Conservation (phyloP, 2,329 filamentous ascomycete genomes). For the Talaromyces amestolkiae region DNA sequence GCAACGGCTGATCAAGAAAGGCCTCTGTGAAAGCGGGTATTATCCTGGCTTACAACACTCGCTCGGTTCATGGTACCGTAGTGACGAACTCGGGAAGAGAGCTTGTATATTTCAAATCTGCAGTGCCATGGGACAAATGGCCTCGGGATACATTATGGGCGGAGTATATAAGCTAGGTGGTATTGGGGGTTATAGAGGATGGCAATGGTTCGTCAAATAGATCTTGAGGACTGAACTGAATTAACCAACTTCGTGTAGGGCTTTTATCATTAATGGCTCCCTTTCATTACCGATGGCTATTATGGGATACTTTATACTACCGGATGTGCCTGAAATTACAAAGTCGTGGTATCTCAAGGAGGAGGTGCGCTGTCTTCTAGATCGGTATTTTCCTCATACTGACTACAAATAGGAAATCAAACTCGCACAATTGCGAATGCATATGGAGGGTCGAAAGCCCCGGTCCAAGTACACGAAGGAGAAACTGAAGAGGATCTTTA, state of each 20-base stretch:
- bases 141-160: constrained; percentile 55
- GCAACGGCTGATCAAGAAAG: background rate
- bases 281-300: constrained; percentile 55
- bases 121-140: constrained; percentile 45
- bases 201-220: constrained; percentile 48
- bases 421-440: constrained; percentile 51
- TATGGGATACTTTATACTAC: constrained; percentile 49
- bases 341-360: constrained; percentile 50
- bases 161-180: constrained; percentile 52
- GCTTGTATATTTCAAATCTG: constrained; percentile 54
- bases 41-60: constrained; percentile 55
- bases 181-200: constrained; percentile 49
- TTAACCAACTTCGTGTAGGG: constrained; percentile 4
- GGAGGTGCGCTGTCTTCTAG: constrained; percentile 27
- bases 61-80: constrained; percentile 53
- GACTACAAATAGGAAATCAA: constrained; percentile 38
- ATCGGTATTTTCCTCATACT: background rate
- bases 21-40: constrained; percentile 40
- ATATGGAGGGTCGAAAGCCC: constrained; percentile 48
- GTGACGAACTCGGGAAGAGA: constrained; percentile 52
- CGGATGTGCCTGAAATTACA: constrained; percentile 53
- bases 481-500: constrained; percentile 61
- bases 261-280: constrained; percentile 42
- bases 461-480: constrained; percentile 47
- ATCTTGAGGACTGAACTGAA: background rate